Base-by-base conservation (phyloP, 306 rosid genomes). In the Acacia melanoxylon region DNA sequence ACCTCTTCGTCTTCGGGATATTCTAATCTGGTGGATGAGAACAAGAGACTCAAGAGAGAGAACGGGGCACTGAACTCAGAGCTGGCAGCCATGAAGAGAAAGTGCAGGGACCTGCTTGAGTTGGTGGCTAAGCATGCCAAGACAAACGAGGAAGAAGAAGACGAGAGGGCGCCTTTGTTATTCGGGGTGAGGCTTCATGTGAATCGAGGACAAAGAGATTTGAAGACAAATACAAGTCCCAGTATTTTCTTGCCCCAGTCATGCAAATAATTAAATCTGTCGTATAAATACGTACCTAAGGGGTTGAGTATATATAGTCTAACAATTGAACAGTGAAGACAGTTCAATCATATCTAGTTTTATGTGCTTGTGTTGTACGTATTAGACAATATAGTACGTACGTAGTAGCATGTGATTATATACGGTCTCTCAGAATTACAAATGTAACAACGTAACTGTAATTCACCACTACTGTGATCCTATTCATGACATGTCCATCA, bases 151-250 rank as follows among this genome's bases (percentile, higher is more conserved):
- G 67, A 87, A 20, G 11, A 20, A 41, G 12, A 20, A 35, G 89
- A 88, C 63, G 85, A 84, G n/a, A 89, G 88, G 84, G 95, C 95
- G 71, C 94, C 94, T 68, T 89, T 87, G 91, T 78, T 95, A 72
- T 95, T 95, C 84, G 99, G 99, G 0, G 99, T 95, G 56, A 91
- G 90, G 62, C 67, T 95, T 41, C 97, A 95, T 40, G 93, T 95
- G 86, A 87, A 78, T 83, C 87, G 80, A 37, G 94, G 94, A 61
- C 91, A 90, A 54, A 87, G 80, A 74, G 89, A 76, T n/a, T 78
- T 84, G 54, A 93, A 93, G 88, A 94, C 92, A 54, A 88, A 88
- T 83, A 90, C 90, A 59, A 89, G 75, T 14, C 86, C 91, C 86
- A 86, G 78, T 82, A 83, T 93, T 83, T 86, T 91, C 76, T 77